A percentile compares a stretch with the other conserved stretches of the same genome.
Evolutionary conservation across 2,329 filamentous ascomycete species (phyloP).

Genomic region (Stachybotrys elegans): DNA sequence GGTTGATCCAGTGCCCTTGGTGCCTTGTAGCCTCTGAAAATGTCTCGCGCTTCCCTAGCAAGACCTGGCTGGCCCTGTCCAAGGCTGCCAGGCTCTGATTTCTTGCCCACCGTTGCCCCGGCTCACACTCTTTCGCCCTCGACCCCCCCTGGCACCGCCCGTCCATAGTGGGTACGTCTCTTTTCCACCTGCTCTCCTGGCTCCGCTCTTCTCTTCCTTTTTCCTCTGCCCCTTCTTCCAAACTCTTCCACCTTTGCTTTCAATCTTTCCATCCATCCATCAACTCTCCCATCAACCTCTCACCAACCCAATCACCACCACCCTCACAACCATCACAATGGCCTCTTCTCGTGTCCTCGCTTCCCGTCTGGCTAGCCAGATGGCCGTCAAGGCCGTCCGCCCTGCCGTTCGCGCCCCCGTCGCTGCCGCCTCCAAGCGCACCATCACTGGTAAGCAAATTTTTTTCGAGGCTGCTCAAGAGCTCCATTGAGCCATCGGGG

Average conservation of each 20-base stretch:
- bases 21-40: constrained; percentile 14
- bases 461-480: constrained; percentile 17
- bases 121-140: constrained; percentile 28
- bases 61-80: too few species aligned
- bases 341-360: constrained; percentile 73
- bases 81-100: too few species aligned
- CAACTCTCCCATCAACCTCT: constrained; percentile 21
- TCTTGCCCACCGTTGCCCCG: constrained; percentile 26
- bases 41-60: constrained; percentile 24
- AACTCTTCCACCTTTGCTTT: constrained; percentile 27
- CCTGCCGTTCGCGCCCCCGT: constrained; percentile 64
- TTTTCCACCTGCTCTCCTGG: constrained; percentile 28
- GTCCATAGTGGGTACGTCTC: constrained; percentile 28
- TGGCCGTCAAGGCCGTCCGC: constrained; percentile 73
- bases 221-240: constrained; percentile 31
- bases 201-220: constrained; percentile 34
- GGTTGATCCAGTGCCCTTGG: constrained; percentile 8
- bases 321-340: constrained; percentile 62
- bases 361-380: constrained; percentile 71
- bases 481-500: constrained; percentile 20
- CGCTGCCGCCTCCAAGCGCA: constrained; percentile 66
- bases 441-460: constrained; percentile 62
- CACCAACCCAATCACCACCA: constrained; percentile 15
- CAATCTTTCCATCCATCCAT: constrained; percentile 27
- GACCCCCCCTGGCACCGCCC: constrained; percentile 23